A percentile compares a stretch with the other conserved stretches of the same genome.
These are phyloP conservation scores for Jaapia argillacea DNA, from an alignment of 768 basidiomycete species.

Conservation along the genomic window DNA sequence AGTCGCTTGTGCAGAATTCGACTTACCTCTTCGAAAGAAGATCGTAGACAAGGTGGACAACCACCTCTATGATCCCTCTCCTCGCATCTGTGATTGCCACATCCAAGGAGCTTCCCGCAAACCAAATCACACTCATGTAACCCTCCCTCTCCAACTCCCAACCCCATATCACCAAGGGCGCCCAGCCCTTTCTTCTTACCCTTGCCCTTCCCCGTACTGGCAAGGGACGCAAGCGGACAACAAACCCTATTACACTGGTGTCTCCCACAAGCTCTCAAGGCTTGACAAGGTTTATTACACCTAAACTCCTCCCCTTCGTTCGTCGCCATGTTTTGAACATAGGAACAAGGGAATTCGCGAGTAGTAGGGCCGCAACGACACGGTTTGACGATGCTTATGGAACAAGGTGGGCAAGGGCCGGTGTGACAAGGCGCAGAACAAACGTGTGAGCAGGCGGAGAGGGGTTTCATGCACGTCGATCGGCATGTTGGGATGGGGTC, in stretches of 20 bases:
- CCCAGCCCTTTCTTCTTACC: conserved; percentile 44
- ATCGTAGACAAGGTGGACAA: conserved; percentile 78
- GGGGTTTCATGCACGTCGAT: conserved; percentile 54
- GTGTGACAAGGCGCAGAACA: conserved; percentile 68
- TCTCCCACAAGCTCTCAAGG: conserved; percentile 71
- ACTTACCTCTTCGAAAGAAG: conserved; percentile 87
- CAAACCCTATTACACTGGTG: conserved; percentile 83
- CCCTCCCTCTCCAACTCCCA: conserved; percentile 56
- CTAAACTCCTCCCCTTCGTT: conserved; percentile 41
- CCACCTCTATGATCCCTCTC: conserved; percentile 71
- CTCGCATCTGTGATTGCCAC: conserved; percentile 76
- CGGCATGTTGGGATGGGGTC: conserved; percentile 77
- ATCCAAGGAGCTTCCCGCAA: conserved; percentile 62
- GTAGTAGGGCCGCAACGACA: conserved; percentile 82
- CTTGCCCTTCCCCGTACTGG: conserved; percentile 43
- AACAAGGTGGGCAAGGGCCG: conserved; percentile 76
- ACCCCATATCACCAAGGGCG: conserved; percentile 50
- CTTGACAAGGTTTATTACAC: conserved; percentile 74
- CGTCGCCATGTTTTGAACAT: conserved; percentile 26
- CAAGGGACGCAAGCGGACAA: conserved; percentile 75
- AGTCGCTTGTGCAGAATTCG: too few relatives aligned
- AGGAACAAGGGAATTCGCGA: conserved; percentile 42
- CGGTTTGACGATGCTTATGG: conserved; percentile 54
- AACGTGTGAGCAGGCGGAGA: conserved; percentile 59
- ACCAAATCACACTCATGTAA: conserved; percentile 80